phyloP scores from a whole-genome alignment of 176 grass and related monocot genomes.

The Oryza coarctata region DNA sequence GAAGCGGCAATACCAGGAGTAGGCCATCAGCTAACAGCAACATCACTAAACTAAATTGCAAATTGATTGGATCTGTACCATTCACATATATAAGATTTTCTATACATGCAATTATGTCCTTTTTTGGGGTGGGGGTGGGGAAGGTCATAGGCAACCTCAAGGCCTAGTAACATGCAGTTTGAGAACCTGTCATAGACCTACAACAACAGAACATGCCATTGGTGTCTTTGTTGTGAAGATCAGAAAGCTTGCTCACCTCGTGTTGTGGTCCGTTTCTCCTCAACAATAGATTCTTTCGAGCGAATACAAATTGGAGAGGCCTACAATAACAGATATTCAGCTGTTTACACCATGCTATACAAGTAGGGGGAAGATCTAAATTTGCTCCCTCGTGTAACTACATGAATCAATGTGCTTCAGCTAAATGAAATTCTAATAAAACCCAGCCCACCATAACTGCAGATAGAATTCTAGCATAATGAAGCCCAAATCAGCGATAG shows the following conservation, averaged over 20 bases:
- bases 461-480: constrained; percentile 19
- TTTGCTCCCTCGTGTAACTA: neutral
- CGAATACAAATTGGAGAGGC: constrained; percentile 45
- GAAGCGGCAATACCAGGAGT: neutral
- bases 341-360: neutral
- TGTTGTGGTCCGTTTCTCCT: constrained; percentile 68
- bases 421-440: constrained; percentile 2
- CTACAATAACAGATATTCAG: constrained; percentile 34
- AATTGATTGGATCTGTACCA: neutral
- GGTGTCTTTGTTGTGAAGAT: neutral
- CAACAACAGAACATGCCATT: constrained; percentile 22
- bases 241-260: constrained; percentile 50
- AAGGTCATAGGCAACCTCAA: too few species aligned
- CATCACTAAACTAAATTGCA: constrained; percentile 11
- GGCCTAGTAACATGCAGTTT: neutral
- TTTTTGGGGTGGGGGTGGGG: neutral
- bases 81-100: neutral
- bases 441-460: neutral
- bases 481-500: neutral
- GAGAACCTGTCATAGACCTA: neutral
- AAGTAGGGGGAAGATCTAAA: neutral
- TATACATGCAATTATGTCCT: neutral
- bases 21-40: neutral
- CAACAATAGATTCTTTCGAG: constrained; percentile 34
- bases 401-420: neutral